Evolutionary conservation across 192 early-diverging fungal species (phyloP), one percentile per base, ranked within the genome.

Genomic region (Helicostylum pulchrum): DNA sequence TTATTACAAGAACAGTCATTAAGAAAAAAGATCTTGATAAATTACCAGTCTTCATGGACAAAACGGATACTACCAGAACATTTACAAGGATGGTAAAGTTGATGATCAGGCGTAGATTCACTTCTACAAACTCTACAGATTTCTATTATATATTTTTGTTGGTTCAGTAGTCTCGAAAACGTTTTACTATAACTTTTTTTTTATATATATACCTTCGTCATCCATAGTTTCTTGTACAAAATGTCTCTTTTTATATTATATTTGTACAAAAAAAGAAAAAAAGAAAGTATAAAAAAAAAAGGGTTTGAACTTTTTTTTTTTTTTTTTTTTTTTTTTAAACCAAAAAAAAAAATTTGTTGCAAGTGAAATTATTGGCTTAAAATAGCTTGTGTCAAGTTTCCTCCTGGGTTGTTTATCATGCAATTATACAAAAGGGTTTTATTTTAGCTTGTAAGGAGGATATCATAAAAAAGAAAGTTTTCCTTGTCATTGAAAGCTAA

Each of bases 41-140:
- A 62, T 52, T 80, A 88, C 88, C 90, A 96, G 48, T 87, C 83
- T 73, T 96, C 94, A 78, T 98, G 96, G n/a, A 98, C 90, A 77
- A 86, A 93, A 67, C 87, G 85, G 75, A 98, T 98, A 70, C 90
- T 92, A 12, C 96, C 96, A 19, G 94, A 89, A 78, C 96, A 98
- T 75, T 93, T 93, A 79, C 96, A 98, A 7, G 96, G 96, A 74
- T 92, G 84, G 72, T 88, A 96, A 48, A 98, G 83, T 34, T 91
- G 94, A 66, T 96, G 88, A 8, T 90, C 85, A 9, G 79, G 74
- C 9, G 91, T 92, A 43, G 76, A 83, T 62, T 88, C 89, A 44
- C 82, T 80, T 43, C 92, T 86, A 56, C 92, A 93, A 30, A 93
- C 90, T 70, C 92, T 87, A 78, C 92, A 93, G 66, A 92, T 88